These are phyloP conservation scores for Misopates orontium DNA, from an alignment of 257 asterid species.

Conservation along the genomic window DNA sequence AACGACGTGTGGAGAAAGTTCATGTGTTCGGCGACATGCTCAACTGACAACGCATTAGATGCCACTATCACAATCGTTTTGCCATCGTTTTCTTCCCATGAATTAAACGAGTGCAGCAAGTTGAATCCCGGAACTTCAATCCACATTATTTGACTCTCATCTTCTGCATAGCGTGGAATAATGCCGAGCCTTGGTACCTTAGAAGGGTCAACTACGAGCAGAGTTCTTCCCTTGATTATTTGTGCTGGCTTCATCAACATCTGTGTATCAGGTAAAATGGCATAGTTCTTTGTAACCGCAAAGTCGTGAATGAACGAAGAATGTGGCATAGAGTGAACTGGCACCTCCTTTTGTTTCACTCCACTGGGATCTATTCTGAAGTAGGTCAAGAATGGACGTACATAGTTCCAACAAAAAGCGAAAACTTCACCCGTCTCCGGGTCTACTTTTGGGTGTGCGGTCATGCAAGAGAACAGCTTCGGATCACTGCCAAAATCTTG, in stretches of 20 bases:
- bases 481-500: slow-evolving; percentile 36
- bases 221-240: slow-evolving; percentile 44
- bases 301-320: slow-evolving; percentile 56
- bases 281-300: slow-evolving; percentile 53
- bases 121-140: slow-evolving; percentile 58
- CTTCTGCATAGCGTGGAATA: slow-evolving; percentile 49
- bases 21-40: slow-evolving; percentile 45
- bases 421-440: slow-evolving; percentile 48
- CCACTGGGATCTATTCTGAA: slow-evolving; percentile 49
- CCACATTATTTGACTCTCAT: slow-evolving; percentile 55
- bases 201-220: slow-evolving; percentile 33
- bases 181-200: slow-evolving; percentile 60
- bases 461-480: slow-evolving; percentile 46
- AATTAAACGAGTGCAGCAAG: slow-evolving; percentile 50
- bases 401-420: slow-evolving; percentile 50
- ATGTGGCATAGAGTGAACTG: slow-evolving; percentile 40
- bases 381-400: slow-evolving; percentile 43
- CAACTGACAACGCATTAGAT: slow-evolving; percentile 47
- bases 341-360: slow-evolving; percentile 42
- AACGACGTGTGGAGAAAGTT: slow-evolving; percentile 48
- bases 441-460: slow-evolving; percentile 73
- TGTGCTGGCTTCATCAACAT: slow-evolving; percentile 39
- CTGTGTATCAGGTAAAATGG: slow-evolving; percentile 55
- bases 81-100: slow-evolving; percentile 78
- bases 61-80: slow-evolving; percentile 58